These are phyloP conservation scores for Solanum hybrid DNA, from an alignment of 305 asterid species.

Conservation along the genomic window DNA sequence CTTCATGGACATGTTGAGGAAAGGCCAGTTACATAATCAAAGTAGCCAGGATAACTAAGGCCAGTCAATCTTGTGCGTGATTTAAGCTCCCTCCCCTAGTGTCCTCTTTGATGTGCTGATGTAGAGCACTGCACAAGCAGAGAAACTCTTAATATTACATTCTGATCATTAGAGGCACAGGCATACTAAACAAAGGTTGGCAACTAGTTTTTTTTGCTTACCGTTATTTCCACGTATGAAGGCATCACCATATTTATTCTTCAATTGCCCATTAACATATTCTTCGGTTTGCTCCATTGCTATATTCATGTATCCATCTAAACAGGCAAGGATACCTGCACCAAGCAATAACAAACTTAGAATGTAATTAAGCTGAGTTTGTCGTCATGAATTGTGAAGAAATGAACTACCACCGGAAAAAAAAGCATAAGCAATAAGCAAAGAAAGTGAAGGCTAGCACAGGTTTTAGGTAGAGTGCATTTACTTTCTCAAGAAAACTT, in stretches of 20 bases:
- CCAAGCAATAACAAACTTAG: not conserved
- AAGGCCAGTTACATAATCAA: not conserved
- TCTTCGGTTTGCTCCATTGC: slow-evolving; percentile 99
- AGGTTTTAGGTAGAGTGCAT: not conserved
- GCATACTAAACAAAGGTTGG: not conserved
- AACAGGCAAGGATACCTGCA: slow-evolving; percentile 87
- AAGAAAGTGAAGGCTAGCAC: not conserved
- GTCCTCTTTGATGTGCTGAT: slow-evolving; percentile 93
- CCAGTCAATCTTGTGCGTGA: not conserved
- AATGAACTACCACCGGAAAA: not conserved
- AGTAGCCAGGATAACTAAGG: not conserved
- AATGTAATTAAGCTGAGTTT: not conserved
- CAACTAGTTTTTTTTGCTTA: slow-evolving; percentile 10
- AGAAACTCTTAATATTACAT: not conserved
- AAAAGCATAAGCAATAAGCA: not conserved
- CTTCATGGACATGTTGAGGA: not conserved
- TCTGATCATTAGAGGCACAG: not conserved
- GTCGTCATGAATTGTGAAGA: not conserved
- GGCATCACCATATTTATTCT: slow-evolving; percentile 96
- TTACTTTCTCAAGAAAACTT: too few species aligned
- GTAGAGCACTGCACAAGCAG: slow-evolving; percentile 72
- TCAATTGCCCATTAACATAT: slow-evolving; percentile 91
- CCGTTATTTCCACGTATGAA: slow-evolving; percentile 96
- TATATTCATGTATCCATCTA: slow-evolving; percentile 97
- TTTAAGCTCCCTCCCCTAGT: slow-evolving; percentile 75